Conservation (phyloP, 345 rosid genomes). For the Eucalyptus sp. region DNA sequence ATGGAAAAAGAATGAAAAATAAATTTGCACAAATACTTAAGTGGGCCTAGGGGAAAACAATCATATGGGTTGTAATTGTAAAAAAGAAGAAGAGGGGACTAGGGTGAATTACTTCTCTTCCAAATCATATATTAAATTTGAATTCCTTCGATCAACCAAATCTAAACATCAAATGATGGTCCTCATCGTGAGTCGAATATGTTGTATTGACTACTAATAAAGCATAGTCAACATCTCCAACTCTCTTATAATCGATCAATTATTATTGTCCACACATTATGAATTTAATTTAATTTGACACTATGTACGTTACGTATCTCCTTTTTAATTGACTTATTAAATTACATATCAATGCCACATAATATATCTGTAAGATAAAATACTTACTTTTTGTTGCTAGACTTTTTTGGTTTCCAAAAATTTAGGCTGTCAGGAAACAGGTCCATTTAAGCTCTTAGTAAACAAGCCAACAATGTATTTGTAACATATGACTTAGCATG, state of each 20-base stretch:
- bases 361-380: background rate
- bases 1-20: background rate
- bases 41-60: background rate
- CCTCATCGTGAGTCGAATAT: background rate
- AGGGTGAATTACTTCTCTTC: background rate
- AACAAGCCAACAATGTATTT: background rate
- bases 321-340: background rate
- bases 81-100: background rate
- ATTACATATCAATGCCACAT: accelerated
- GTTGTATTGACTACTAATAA: background rate
- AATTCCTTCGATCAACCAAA: background rate
- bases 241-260: background rate
- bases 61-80: background rate
- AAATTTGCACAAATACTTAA: background rate
- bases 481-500: background rate
- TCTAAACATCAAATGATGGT: background rate
- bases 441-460: background rate
- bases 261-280: accelerated
- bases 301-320: accelerated
- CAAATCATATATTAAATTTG: background rate
- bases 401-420: background rate
- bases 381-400: background rate
- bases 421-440: background rate
- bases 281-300: background rate
- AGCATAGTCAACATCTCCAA: background rate